Evolutionary conservation across 1,139 yeast genomes (phyloP).

Genomic region (Suhomyces anneliseae): DNA sequence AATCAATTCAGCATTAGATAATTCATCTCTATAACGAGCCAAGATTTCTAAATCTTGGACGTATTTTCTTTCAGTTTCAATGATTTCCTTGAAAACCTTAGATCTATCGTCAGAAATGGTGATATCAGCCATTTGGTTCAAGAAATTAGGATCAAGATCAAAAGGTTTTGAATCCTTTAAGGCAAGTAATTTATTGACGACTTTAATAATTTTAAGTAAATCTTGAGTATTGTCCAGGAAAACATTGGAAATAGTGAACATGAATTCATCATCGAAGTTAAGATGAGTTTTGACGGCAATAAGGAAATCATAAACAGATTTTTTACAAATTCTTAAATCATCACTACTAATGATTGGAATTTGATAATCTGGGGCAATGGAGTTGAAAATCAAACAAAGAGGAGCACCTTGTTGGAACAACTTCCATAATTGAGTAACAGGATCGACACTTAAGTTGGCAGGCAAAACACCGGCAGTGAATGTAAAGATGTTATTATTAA

Average conservation of each 20-base stretch:
- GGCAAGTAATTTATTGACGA: conserved; percentile 64
- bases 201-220: conserved; percentile 67
- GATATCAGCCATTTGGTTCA: conserved; percentile 22
- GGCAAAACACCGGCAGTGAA: conserved; percentile 78
- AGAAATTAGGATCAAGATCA: conserved; percentile 7
- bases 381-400: conserved; percentile 78
- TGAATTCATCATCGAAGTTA: conserved; percentile 66
- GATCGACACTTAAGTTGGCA: conserved; percentile 74
- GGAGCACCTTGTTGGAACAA: conserved; percentile 93
- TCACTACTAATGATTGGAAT: conserved; percentile 63
- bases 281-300: conserved; percentile 82
- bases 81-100: conserved; percentile 78
- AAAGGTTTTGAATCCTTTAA: conserved; percentile 26
- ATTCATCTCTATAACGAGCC: conserved; percentile 64
- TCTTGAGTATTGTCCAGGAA: conserved; percentile 82
- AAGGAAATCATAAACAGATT: conserved; percentile 86
- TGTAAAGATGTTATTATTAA: conserved; percentile 46
- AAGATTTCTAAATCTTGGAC: conserved; percentile 86
- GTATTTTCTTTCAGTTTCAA: conserved; percentile 88
- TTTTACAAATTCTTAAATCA: conserved; percentile 82
- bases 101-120: conserved; percentile 56
- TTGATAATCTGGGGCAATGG: conserved; percentile 39
- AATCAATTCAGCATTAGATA: conserved; percentile 63
- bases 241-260: conserved; percentile 89
- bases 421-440: conserved; percentile 89